These are phyloP conservation scores for Rubroshorea leprosula DNA, from an alignment of 345 rosid genomes.

Conservation along the genomic window DNA sequence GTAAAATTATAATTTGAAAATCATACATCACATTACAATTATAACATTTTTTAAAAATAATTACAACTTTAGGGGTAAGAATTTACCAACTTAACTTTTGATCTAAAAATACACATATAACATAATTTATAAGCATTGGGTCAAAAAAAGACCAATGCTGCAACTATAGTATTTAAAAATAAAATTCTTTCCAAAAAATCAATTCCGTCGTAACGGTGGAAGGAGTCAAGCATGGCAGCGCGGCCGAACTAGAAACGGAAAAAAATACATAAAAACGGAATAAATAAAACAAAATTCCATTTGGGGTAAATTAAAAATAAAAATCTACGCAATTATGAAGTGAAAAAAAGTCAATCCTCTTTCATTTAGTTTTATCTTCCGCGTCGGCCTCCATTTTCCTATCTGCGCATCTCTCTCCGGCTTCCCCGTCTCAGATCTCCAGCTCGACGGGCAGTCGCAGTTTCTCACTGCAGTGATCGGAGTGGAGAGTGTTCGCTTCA, in stretches of 20 bases:
- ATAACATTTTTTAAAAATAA: too few species aligned
- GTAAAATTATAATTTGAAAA: too few species aligned
- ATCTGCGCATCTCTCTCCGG: constrained; percentile 30
- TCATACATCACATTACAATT: too few species aligned
- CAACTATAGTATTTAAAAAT: too few species aligned
- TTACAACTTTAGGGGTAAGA: too few species aligned
- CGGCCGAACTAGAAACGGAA: neutral
- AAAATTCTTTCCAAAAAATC: too few species aligned
- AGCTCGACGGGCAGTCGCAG: neutral
- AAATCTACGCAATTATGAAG: neutral
- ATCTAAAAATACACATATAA: too few species aligned
- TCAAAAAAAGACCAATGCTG: too few species aligned
- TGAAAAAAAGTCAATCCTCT: neutral
- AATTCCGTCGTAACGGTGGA: neutral
- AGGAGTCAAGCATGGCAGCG: neutral
- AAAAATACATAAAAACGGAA: too few species aligned
- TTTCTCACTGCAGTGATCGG: constrained; percentile 8
- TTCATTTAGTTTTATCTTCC: constrained; percentile 9
- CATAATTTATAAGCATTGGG: too few species aligned
- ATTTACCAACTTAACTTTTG: too few species aligned
- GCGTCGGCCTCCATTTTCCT: constrained; percentile 19
- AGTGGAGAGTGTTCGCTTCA: constrained; percentile 1
- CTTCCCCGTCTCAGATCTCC: constrained; percentile 17
- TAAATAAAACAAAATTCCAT: neutral
- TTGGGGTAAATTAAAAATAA: neutral